Evolutionary conservation across 805 yeast genomes (phyloP).

Genomic region (Metschnikowia santaceciliae): DNA sequence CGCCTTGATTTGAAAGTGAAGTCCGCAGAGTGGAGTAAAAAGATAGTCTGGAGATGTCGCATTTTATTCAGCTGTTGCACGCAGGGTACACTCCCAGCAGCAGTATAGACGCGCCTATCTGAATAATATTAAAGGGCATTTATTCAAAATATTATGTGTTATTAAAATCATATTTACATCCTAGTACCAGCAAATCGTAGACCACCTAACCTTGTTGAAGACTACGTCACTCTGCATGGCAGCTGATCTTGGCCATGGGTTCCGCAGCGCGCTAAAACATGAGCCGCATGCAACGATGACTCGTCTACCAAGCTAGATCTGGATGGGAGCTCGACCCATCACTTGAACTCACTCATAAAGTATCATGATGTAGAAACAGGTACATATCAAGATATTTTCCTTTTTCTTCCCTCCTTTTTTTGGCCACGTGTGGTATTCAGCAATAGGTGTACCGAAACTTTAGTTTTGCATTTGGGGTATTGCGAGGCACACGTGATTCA

Average conservation of each 20-base stretch:
- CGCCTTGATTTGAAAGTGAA: neutral
- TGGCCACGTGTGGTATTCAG: neutral
- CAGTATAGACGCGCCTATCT: neutral
- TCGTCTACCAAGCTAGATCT: neutral
- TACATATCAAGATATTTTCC: too few relatives aligned
- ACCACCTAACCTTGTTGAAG: neutral
- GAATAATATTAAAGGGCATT: neutral
- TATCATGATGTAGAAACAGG: too few relatives aligned
- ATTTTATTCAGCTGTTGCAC: neutral
- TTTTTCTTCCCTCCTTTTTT: neutral
- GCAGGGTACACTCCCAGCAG: neutral
- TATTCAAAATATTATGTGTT: neutral
- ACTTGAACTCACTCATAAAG: too few relatives aligned
- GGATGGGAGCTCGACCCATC: too few relatives aligned
- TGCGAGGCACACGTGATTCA: slow-evolving; percentile 5
- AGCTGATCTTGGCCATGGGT: neutral
- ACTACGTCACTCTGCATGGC: neutral
- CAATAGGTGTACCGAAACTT: neutral
- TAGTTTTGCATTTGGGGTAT: slow-evolving; percentile 1
- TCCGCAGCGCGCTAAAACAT: neutral
- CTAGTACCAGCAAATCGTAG: neutral
- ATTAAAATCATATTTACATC: neutral
- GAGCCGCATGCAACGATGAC: neutral
- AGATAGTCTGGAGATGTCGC: neutral
- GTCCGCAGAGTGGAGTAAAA: neutral